phyloP scores from a whole-genome alignment of 345 rosid genomes.

The Aquilaria malaccensis region DNA sequence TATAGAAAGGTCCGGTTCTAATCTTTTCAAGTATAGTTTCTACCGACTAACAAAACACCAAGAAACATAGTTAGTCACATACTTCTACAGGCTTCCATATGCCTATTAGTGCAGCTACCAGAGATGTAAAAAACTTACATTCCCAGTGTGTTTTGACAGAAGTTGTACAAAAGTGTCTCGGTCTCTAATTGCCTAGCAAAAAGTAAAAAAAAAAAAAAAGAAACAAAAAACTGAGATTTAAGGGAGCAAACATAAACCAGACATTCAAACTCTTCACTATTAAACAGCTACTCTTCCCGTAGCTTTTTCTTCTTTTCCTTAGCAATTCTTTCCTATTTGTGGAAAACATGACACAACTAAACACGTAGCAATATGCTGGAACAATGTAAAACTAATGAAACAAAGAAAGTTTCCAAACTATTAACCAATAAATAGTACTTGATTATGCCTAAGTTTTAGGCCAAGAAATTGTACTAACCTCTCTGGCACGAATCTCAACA shows the following conservation, averaged over 20 bases:
- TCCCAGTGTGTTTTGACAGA: conserved; percentile 81
- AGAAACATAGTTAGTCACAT: conserved; percentile 11
- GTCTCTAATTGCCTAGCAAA: conserved; percentile 51
- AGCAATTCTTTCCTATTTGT: no score
- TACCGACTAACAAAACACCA: conserved; percentile 37
- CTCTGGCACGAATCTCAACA: conserved; percentile 76
- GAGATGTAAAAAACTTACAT: conserved; percentile 38
- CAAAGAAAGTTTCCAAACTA: no score
- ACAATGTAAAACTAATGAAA: no score
- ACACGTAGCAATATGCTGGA: no score
- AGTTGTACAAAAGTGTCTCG: conserved; percentile 67
- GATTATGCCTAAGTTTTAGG: no score
- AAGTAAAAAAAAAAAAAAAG: neutral
- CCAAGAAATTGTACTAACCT: conserved; percentile 39
- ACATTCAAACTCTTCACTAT: no score
- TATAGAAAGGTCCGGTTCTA: conserved; percentile 50
- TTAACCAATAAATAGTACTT: no score
- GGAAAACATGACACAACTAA: no score
- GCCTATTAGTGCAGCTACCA: neutral
- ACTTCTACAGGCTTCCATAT: neutral
- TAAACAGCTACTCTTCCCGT: no score
- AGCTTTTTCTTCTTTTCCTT: no score
- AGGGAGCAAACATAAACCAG: no score
- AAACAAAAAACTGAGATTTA: no score
- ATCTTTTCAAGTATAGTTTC: conserved; percentile 63